Base-by-base conservation (phyloP, 306 rosid genomes). In the Carpinus viminea region DNA sequence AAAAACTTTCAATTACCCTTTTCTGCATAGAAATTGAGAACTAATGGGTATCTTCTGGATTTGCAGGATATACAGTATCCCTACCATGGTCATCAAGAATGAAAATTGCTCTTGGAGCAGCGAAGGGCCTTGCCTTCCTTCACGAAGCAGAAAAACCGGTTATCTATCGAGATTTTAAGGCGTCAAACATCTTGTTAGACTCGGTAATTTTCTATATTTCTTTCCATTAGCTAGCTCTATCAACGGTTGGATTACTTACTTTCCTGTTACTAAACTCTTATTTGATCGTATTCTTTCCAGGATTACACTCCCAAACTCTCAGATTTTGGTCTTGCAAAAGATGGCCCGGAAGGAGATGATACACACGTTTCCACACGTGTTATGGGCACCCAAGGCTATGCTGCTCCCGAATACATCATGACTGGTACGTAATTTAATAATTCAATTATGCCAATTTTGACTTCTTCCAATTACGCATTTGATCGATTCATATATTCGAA, bases 81-180 rank as follows among this genome's bases (percentile, higher is more conserved):
- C 70, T 95, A 5, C 93, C 97, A 57, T 95, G 99, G 99, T 92
- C 98, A 54, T 80, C 96, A 38, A 90, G 99, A 82, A 95, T 95
- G 98, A 95, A 95, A 80, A 95, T 95, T 48, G 99, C 98, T 17
- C 85, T 88, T 4, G 99, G 97, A 78, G 99, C 99, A 53, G 99
- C 99, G 20, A 90, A 93, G 76, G 99, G 99, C 43, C 81, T 95
- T 11, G 89, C 92, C 20, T 95, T 95, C 55, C 88, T 95, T 20
- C 99, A 95, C 21, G 99, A 86, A 68, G 97, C 97, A 18, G 88
- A 89, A 38, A 91, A 93, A 53, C 97, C 99, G 12, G 97, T 95
- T 4, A 95, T 95, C 18, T 95, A 91, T 48, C 88, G 99, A 52
- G 99, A 95, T 62, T 95, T 95, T 85, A 95, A 95, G 72, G 98